Percentiles rank a stretch among this genome's conserved stretches.
Evolutionary conservation across 108 stramenopile genomes (phyloP).

Genomic region (Skeletonema grethae): DNA sequence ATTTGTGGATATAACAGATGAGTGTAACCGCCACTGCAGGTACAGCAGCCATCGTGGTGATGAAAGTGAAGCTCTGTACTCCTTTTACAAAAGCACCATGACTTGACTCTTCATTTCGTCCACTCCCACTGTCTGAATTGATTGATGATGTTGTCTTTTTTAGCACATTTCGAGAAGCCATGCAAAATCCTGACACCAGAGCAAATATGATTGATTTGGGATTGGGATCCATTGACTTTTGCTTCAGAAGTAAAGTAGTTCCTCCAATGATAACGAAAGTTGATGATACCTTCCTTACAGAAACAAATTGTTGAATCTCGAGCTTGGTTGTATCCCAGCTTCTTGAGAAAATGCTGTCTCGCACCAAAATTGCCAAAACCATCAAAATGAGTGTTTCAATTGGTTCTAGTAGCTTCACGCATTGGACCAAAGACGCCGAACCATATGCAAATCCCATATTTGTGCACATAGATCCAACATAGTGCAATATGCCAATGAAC

Average conservation of each 20-base stretch:
- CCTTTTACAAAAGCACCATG: conserved; percentile 6
- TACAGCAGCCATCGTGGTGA: conserved; percentile 19
- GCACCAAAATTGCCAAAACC: background rate
- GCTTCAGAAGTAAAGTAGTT: conserved; percentile 21
- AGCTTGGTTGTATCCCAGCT: conserved; percentile 10
- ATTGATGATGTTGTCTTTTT: conserved; percentile 12
- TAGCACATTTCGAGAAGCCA: conserved; percentile 24
- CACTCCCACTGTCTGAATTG: background rate
- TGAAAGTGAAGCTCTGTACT: conserved; percentile 20
- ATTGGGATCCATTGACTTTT: conserved; percentile 21
- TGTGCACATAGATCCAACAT: conserved; percentile 46
- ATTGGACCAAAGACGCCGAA: conserved; percentile 55
- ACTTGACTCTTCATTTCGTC: background rate
- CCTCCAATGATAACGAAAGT: conserved; percentile 18
- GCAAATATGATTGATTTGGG: conserved; percentile 13
- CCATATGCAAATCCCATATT: conserved; percentile 59
- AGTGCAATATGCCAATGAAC: conserved; percentile 38
- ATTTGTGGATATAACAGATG: background rate
- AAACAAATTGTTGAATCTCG: conserved; percentile 10
- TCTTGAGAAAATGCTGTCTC: background rate
- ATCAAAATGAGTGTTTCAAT: conserved; percentile 53
- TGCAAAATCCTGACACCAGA: conserved; percentile 19
- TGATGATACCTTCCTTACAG: conserved; percentile 16
- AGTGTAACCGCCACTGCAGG: conserved; percentile 13
- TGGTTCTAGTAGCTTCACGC: conserved; percentile 61